These are phyloP conservation scores for Talaromyces sp. DNA, from an alignment of 2,329 filamentous ascomycete species.

Conservation along the genomic window DNA sequence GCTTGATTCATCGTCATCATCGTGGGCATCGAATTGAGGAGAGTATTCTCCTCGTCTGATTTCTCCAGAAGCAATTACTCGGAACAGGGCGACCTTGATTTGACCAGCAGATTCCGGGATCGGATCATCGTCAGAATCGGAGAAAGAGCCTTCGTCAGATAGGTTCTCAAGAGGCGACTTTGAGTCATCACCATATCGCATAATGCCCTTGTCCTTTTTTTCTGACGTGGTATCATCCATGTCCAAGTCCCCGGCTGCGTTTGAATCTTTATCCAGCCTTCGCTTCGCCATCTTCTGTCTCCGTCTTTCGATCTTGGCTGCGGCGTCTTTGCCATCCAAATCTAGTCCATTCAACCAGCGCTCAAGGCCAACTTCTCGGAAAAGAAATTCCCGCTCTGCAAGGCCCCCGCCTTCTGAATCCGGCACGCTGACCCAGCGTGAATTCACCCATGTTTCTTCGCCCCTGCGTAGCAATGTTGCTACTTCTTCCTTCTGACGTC, in stretches of 20 bases:
- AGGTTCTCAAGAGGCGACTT: conserved; percentile 68
- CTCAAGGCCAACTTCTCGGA: conserved; percentile 93
- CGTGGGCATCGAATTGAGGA: conserved; percentile 93
- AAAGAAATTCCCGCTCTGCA: conserved; percentile 93
- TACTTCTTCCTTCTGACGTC: conserved; percentile 90
- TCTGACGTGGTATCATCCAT: conserved; percentile 26
- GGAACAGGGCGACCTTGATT: conserved; percentile 96
- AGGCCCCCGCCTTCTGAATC: conserved; percentile 87
- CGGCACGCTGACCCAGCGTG: conserved; percentile 91
- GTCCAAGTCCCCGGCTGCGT: conserved; percentile 42
- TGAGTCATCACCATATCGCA: conserved; percentile 76
- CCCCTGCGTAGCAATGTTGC: conserved; percentile 86
- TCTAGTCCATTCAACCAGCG: conserved; percentile 95
- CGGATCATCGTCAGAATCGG: conserved; percentile 78
- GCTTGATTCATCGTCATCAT: conserved; percentile 73
- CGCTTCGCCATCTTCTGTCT: conserved; percentile 74
- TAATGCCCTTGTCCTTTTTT: conserved; percentile 50
- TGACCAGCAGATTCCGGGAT: conserved; percentile 88
- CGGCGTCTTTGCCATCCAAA: conserved; percentile 85
- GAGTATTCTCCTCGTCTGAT: conserved; percentile 98
- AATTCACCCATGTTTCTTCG: conserved; percentile 99
- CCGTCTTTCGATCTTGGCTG: conserved; percentile 66
- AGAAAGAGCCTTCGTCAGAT: conserved; percentile 65
- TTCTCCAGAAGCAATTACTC: conserved; percentile 89
- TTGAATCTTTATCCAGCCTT: conserved; percentile 65